Conservation (phyloP, 805 yeast species). For the Cyberlindnera meyerae region DNA sequence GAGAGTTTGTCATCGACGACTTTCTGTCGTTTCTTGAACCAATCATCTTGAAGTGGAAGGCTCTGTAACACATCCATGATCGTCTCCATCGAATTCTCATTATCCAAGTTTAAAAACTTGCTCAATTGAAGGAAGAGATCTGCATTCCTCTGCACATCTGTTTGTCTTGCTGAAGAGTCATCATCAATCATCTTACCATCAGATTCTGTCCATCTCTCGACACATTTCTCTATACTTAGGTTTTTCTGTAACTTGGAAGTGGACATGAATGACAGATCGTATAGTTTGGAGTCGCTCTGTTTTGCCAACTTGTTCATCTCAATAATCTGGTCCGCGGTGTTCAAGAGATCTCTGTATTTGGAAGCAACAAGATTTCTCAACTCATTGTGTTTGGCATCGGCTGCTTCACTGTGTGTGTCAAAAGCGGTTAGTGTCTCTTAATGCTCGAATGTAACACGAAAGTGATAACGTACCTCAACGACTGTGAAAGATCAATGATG, state of each 20-base stretch:
- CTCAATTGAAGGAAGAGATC: constrained; percentile 14
- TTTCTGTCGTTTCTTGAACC: constrained; percentile 9
- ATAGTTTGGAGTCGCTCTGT: constrained; percentile 17
- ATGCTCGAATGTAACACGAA: neutral
- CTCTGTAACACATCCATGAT: constrained; percentile 4
- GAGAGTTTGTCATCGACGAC: constrained; percentile 11
- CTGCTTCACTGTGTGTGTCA: constrained; percentile 1
- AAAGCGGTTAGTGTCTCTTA: constrained; percentile 1
- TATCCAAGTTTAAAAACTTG: constrained; percentile 12
- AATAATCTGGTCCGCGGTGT: constrained; percentile 25
- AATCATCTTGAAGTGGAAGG: constrained; percentile 9
- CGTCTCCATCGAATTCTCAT: constrained; percentile 2
- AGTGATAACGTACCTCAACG: constrained; percentile 2
- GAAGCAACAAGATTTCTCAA: constrained; percentile 22
- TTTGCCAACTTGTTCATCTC: constrained; percentile 20
- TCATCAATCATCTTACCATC: neutral
- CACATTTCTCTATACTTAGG: constrained; percentile 15
- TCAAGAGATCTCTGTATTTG: constrained; percentile 23
- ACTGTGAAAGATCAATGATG: constrained; percentile 10
- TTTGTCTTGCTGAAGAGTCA: constrained; percentile 1
- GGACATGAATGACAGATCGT: constrained; percentile 20
- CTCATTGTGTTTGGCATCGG: constrained; percentile 16
- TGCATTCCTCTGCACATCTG: constrained; percentile 7
- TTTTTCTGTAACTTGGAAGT: constrained; percentile 10
- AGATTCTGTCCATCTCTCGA: constrained; percentile 4